Evolutionary conservation across 345 rosid species (phyloP).

Genomic region (Euclidium syriacum): DNA sequence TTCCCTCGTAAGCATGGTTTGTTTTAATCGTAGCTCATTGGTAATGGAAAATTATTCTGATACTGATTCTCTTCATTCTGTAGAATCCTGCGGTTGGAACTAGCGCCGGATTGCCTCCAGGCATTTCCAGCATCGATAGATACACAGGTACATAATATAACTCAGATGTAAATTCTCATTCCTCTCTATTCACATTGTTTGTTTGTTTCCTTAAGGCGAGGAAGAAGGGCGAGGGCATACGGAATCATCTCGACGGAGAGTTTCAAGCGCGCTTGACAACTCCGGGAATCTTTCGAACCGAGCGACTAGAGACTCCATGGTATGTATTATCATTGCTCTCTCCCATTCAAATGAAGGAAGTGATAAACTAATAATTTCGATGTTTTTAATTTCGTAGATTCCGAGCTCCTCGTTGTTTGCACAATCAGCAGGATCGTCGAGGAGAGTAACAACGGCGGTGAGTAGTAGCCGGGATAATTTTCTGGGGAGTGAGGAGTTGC

Average conservation of each 20-base stretch:
- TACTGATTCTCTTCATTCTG: background rate
- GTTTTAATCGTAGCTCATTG: background rate
- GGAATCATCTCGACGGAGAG: conserved; percentile 62
- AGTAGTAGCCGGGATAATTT: conserved; percentile 47
- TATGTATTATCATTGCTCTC: conserved; percentile 19
- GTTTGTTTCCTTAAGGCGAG: conserved; percentile 41
- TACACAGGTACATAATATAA: conserved; percentile 50
- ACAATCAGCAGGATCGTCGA: conserved; percentile 51
- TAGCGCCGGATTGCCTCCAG: conserved; percentile 57
- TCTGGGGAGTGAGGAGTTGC: conserved; percentile 51
- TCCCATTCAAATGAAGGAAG: no score
- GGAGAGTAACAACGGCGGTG: conserved; percentile 45
- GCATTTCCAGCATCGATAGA: conserved; percentile 46
- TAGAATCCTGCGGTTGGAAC: conserved; percentile 68
- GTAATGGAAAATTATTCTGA: background rate
- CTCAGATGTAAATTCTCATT: background rate
- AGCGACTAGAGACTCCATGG: conserved; percentile 40
- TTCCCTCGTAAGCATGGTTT: conserved; percentile 23
- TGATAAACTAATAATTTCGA: background rate
- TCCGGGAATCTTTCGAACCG: conserved; percentile 66
- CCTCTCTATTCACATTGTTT: background rate
- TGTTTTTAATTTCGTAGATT: conserved; percentile 21
- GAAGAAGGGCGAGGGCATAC: conserved; percentile 47
- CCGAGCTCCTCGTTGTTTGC: conserved; percentile 54
- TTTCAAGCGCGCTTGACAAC: conserved; percentile 52